phyloP scores from a whole-genome alignment of 306 rosid genomes.

The Erythrophleum fordii region DNA sequence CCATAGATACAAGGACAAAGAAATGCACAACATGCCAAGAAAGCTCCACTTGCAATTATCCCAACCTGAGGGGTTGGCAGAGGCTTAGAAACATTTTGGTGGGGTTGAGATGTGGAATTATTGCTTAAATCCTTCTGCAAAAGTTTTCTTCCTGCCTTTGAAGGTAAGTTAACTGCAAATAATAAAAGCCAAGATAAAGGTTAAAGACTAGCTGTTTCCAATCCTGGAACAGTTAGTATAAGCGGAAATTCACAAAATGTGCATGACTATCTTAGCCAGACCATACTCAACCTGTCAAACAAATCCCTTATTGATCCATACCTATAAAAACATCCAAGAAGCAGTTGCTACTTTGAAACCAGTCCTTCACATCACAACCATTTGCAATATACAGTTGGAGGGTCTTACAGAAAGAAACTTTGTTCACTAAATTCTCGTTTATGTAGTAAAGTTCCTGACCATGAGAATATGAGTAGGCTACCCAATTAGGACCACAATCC shows the following conservation, averaged over 20 bases:
- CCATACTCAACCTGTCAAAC: conserved; percentile 20
- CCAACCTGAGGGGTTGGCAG: conserved; percentile 41
- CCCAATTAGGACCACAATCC: conserved; percentile 59
- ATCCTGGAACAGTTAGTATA: neutral
- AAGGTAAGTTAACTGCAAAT: conserved; percentile 56
- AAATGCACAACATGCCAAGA: conserved; percentile 67
- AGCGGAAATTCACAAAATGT: neutral
- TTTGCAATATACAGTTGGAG: conserved; percentile 57
- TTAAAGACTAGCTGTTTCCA: conserved; percentile 7
- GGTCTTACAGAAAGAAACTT: conserved; percentile 63
- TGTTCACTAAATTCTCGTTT: conserved; percentile 60
- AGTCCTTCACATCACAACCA: conserved; percentile 60
- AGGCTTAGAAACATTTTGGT: conserved; percentile 32
- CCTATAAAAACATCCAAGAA: conserved; percentile 54
- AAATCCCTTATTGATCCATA: conserved; percentile 39
- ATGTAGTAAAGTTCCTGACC: conserved; percentile 61
- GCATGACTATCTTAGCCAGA: conserved; percentile 24
- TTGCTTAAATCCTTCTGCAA: conserved; percentile 46
- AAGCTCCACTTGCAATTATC: conserved; percentile 61
- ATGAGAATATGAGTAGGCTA: conserved; percentile 51
- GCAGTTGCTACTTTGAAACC: conserved; percentile 53
- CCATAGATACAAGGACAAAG: conserved; percentile 80
- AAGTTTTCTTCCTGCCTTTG: conserved; percentile 68
- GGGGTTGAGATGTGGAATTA: conserved; percentile 29
- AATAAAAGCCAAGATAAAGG: conserved; percentile 33